Evolutionary conservation across 106 monocot genomes (phyloP), one percentile per base, ranked within the genome.

Genomic region (Phalaenopsis aphrodite): DNA sequence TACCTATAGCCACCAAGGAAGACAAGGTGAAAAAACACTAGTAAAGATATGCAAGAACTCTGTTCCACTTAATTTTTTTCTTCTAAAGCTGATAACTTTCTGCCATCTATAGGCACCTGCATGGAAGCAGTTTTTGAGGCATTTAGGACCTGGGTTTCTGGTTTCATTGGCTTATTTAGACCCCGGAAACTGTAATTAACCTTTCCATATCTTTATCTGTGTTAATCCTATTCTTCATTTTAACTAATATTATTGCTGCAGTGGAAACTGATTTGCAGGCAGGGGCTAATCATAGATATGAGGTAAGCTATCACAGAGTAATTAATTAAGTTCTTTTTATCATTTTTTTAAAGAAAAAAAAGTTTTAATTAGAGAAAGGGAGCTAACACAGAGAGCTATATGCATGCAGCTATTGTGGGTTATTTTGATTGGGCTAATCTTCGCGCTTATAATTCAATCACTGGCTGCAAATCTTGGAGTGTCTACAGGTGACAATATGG

Each of bases 71-170:
- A 2, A 37, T 11, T 69, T 10, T 69, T 3, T 65, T n/a, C 38
- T 1, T 38, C 2, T 14, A 3, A 10, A 36, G 38, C 14, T 11
- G 36, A 37, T n/a, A 21, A 3, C 21, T 61, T 21, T 18, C 4
- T 61, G n/a, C n/a, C 21, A 21, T 61, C n/a, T 61, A 3, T 43
- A 74, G 74, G 45, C 8, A 21, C 5, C 74, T 19, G 74, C 43
- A 74, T 96, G 93, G 93, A 91, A 78, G 82, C 84, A 85, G 76
- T 93, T 96, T 48, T 39, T 93, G 58, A 88, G 77, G 1, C 89
- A 96, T 79, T 79, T 96, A 66, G 96, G 96, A 36, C 95, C 95
- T 8, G 95, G 95, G 3, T 95, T 95, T 80, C 87, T 95, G 43
- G 89, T 95, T 3, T 93, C 93, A 36, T 23, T 95, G 85, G 95